Evolutionary conservation across 768 basidiomycete genomes (phyloP), one percentile per base, ranked within the genome.

Genomic region (Lentinula aciculospora): DNA sequence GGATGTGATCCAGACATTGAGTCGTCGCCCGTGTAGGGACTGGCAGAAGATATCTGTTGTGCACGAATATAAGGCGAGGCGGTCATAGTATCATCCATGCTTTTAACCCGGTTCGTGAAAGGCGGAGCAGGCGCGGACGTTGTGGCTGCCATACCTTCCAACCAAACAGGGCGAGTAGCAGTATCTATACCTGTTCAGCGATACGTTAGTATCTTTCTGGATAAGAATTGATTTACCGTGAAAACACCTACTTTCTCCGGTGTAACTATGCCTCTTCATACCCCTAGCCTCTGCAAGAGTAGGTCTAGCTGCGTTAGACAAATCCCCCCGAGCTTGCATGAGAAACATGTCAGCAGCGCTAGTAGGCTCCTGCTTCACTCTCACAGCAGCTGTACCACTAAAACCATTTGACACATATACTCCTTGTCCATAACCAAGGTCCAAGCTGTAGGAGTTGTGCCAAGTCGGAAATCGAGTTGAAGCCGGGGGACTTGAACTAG

Each of bases 341-440:
- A 74, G 61, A 67, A 87, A 89, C 79, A 87, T 80, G 34, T 88
- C 85, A 36, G 83, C 81, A n/a, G 85, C 83, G 50, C 76, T 81
- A 64, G 81, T 53, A 54, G 60, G 59, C 55, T 61, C 61, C 47
- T 57, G 58, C 44, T 57, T 57, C 19, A 46, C 44, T 28, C 51
- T 53, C 13, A 53, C 51, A 5, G 15, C 29, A 15, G n/a, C 9
- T 8, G 23, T 34, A 25, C 23, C 51, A 13, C n/a, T 37, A 4
- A 34, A 10, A 13, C 31, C 49, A 37, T 40, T 53, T 15, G 36
- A 15, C 13, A n/a, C 6, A 28, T 53, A 53, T 25, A 8, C 42
- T 44, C 42, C 51, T 40, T 53, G 51, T 21, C 34, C 51, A 17
- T 53, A 53, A 23, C 34, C 36, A 36, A 53, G 25, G 13, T 53